phyloP scores from a whole-genome alignment of 2,329 filamentous ascomycete genomes.

The Metarhizium brunneum region DNA sequence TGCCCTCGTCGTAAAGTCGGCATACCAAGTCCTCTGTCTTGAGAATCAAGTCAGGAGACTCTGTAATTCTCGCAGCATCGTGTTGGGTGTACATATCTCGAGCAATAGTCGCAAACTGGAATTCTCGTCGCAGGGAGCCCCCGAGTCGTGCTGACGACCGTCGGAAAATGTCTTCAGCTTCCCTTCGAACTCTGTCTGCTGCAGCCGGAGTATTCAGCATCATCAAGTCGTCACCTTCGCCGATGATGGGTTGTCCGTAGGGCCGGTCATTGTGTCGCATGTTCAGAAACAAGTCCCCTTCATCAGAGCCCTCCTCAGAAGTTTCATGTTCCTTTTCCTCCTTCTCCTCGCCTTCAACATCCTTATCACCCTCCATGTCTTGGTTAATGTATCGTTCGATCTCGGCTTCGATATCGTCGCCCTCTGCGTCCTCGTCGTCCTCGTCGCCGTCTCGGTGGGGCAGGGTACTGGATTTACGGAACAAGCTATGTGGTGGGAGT shows the following conservation, averaged over 20 bases:
- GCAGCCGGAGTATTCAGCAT: constrained; percentile 47
- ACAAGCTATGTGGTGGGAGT: constrained; percentile 23
- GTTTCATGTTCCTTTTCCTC: constrained; percentile 23
- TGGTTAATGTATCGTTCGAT: constrained; percentile 26
- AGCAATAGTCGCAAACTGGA: constrained; percentile 61
- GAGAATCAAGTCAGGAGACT: constrained; percentile 63
- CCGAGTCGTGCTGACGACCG: constrained; percentile 39
- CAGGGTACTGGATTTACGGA: constrained; percentile 16
- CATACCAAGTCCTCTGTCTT: constrained; percentile 64
- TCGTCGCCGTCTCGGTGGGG: constrained; percentile 8
- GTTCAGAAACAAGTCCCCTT: constrained; percentile 41
- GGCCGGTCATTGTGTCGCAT: constrained; percentile 33
- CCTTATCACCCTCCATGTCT: constrained; percentile 27
- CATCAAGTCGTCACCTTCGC: constrained; percentile 41
- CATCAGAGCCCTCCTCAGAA: constrained; percentile 31
- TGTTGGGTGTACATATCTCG: constrained; percentile 54
- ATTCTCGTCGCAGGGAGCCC: constrained; percentile 37
- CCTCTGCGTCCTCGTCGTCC: constrained; percentile 16
- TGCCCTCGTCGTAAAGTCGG: constrained; percentile 53
- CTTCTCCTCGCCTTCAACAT: constrained; percentile 25
- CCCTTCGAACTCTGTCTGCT: constrained; percentile 40
- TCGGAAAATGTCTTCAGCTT: constrained; percentile 47
- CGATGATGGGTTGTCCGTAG: constrained; percentile 29
- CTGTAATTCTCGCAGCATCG: constrained; percentile 51
- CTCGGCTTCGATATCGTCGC: constrained; percentile 24